A percentile compares a stretch with the other conserved stretches of the same genome.
These are phyloP conservation scores for Isoetes taiwanensis DNA, from an alignment of 75 land plant species.

Conservation along the genomic window DNA sequence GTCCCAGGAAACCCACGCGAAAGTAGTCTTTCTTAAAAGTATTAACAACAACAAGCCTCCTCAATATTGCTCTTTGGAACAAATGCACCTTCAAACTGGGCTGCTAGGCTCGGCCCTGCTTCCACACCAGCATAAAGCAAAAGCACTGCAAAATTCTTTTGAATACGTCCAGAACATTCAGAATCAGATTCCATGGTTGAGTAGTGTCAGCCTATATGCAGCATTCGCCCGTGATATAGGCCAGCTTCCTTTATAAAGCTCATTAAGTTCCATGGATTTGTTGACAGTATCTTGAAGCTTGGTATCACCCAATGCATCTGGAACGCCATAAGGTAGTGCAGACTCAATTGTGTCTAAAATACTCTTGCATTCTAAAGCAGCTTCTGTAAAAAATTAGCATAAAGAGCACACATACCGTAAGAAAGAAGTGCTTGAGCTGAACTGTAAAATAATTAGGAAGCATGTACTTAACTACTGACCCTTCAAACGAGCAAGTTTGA, in stretches of 20 bases:
- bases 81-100: constrained; percentile 57
- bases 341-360: constrained; percentile 72
- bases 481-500: constrained; percentile 49
- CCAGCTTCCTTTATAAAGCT: constrained; percentile 53
- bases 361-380: constrained; percentile 70
- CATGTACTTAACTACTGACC: constrained; percentile 31
- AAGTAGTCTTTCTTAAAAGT: constrained; percentile 36
- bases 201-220: constrained; percentile 65
- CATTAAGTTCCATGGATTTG: constrained; percentile 70
- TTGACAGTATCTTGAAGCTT: constrained; percentile 61
- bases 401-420: too few species aligned
- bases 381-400: constrained; percentile 49
- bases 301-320: constrained; percentile 38
- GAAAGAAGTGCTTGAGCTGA: too few species aligned
- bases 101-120: constrained; percentile 55
- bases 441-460: too few species aligned
- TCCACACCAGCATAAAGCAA: constrained; percentile 80
- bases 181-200: constrained; percentile 53
- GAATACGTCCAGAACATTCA: constrained; percentile 33
- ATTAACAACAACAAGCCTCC: constrained; percentile 67
- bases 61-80: constrained; percentile 69
- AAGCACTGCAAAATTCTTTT: constrained; percentile 69
- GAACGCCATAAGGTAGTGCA: constrained; percentile 57
- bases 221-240: constrained; percentile 36
- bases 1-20: constrained; percentile 50